phyloP scores from a whole-genome alignment of 148 eudicot species.

The Rhododendron henanense region DNA sequence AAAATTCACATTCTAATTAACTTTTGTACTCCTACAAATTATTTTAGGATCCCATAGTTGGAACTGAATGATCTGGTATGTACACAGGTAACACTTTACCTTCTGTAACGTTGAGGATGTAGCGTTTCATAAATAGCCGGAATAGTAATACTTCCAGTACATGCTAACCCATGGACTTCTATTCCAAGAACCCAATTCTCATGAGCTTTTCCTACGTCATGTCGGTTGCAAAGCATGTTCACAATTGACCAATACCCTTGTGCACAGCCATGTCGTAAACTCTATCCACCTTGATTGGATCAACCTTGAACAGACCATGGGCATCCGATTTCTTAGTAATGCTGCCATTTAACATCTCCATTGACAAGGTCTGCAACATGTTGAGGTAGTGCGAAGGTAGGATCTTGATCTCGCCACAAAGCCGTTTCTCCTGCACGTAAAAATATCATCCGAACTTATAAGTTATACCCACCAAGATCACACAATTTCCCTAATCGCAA shows the following conservation, averaged over 20 bases:
- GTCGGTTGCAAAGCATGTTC: background rate
- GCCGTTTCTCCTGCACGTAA: constrained; percentile 67
- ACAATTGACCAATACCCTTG: constrained; percentile 40
- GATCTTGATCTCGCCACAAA: constrained; percentile 73
- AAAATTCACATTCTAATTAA: background rate
- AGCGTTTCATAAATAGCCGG: background rate
- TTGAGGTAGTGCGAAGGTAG: constrained; percentile 87
- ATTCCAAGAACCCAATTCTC: background rate
- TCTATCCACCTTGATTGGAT: constrained; percentile 75
- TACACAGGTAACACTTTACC: background rate
- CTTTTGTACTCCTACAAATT: background rate
- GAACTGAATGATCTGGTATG: background rate
- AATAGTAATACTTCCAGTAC: background rate
- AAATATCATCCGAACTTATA: background rate
- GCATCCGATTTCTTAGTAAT: constrained; percentile 71
- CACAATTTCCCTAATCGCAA: background rate
- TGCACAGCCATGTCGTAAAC: constrained; percentile 83
- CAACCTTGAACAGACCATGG: constrained; percentile 49
- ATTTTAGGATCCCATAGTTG: background rate
- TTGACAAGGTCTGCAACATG: constrained; percentile 64
- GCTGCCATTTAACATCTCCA: constrained; percentile 64
- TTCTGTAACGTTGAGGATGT: background rate
- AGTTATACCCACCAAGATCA: background rate
- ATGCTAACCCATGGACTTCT: no score
- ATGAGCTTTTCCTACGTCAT: background rate